Evolutionary conservation across 495 filamentous ascomycete genomes (phyloP), one percentile per base, ranked within the genome.

Genomic region (Tuber melanosporum): DNA sequence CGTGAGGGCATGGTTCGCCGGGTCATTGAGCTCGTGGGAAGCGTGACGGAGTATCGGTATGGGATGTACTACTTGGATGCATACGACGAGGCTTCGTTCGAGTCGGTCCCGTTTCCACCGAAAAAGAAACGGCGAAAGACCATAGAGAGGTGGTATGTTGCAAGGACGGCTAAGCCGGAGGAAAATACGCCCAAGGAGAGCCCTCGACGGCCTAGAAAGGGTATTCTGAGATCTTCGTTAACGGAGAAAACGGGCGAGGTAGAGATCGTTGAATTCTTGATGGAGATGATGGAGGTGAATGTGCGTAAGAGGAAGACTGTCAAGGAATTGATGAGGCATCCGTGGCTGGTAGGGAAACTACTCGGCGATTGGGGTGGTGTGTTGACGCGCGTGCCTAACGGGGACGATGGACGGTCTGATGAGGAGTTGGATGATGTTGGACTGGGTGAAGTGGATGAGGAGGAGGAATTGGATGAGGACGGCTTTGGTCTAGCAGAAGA

Each of bases 1-100:
- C 79, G 77, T 26, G 81, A 76, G 26, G 78, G 75, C 20, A 52
- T 82, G 74, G 78, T 83, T 66, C 32, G 22, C 62, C 76, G 81
- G 39, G 44, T 77, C 20, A 77, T 83, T 32, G 81, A 82, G 72
- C 66, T 83, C 71, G 75, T 83, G 3, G 81, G 81, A 20, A 80
- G 77, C 47, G 80, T 83, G 2, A 72, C 41, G 20, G 75, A 72
- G 44, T 83, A 78, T 73, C n/a, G 47, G 17, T 69, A 49, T 36
- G 81, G 81, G 17, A 75, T 77, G 49, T 82, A 80, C 71, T 83
- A 75, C 66, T 42, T 43, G 42, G 75, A 73, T 74, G 71, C 73
- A 47, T 83, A 80, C 49, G 75, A 74, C 46, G 75, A 78, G 12
- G 76, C 80, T 45, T 81, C 77, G 41, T 73, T 77, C 26, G 70